phyloP scores from a whole-genome alignment of 495 filamentous ascomycete genomes.

The Halenospora varia region DNA sequence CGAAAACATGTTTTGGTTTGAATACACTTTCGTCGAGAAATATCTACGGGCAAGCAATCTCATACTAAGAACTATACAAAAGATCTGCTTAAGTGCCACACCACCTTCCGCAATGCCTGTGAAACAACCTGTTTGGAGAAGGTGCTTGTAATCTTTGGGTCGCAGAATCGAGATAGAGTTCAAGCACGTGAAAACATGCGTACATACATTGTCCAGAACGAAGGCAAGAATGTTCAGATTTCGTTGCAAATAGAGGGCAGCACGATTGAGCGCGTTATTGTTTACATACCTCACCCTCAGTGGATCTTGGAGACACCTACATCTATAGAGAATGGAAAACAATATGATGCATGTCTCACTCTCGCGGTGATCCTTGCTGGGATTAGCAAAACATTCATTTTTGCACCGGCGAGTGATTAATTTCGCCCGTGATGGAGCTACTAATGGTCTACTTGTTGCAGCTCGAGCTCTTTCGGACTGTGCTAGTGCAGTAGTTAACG shows the following conservation, averaged over 20 bases:
- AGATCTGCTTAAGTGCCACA: background rate
- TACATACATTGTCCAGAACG: background rate
- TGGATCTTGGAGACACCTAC: background rate
- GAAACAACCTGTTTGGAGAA: background rate
- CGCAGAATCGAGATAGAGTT: background rate
- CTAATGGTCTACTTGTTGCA: background rate
- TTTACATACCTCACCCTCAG: background rate
- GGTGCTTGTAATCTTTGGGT: background rate
- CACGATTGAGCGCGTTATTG: background rate
- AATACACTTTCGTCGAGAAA: background rate
- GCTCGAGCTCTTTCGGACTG: background rate
- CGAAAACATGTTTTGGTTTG: background rate
- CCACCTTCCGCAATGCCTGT: background rate
- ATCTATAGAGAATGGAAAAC: background rate
- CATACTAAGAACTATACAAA: background rate
- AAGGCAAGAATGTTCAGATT: background rate
- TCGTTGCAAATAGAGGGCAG: background rate
- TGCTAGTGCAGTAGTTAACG: background rate
- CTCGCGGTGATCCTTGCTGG: background rate
- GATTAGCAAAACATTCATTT: background rate
- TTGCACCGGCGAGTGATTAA: background rate
- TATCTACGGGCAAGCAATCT: background rate
- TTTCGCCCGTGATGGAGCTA: background rate
- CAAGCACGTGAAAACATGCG: background rate
- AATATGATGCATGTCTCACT: background rate